These are phyloP conservation scores for Ambrosia trifida DNA, from an alignment of 129 eudicot genomes.

Conservation along the genomic window DNA sequence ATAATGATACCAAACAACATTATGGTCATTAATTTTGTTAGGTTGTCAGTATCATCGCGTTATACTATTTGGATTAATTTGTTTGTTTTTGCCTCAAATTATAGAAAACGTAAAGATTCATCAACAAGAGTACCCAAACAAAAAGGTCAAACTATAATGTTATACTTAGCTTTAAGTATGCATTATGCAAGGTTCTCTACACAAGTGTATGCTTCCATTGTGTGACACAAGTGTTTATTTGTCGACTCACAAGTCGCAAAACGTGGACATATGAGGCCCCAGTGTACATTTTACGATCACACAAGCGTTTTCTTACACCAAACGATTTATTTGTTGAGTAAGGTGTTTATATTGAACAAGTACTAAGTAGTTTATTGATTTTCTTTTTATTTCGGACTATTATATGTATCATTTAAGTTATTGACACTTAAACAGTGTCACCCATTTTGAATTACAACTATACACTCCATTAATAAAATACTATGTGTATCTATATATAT, in stretches of 20 bases:
- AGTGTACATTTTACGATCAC: no score
- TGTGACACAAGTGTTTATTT: slow-evolving; percentile 3
- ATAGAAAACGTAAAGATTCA: slow-evolving; percentile 29
- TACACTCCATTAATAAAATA: no score
- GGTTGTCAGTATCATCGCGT: slow-evolving; percentile 36
- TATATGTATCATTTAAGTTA: no score
- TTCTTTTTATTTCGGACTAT: not conserved
- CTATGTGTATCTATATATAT: no score
- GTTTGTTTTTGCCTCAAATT: not conserved
- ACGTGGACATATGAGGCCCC: not conserved
- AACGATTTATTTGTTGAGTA: not conserved
- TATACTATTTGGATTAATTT: slow-evolving; percentile 13
- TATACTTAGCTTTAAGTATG: slow-evolving; percentile 1
- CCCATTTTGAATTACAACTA: no score
- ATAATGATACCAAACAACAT: slow-evolving; percentile 6
- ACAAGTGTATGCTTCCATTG: slow-evolving; percentile 13
- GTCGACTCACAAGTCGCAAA: not conserved
- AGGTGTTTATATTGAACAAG: not conserved
- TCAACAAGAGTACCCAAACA: slow-evolving; percentile 25
- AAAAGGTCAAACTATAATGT: slow-evolving; percentile 17
- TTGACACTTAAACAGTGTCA: no score
- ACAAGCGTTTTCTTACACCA: no score
- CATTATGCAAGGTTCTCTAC: slow-evolving; percentile 8
- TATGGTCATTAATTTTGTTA: slow-evolving; percentile 31
- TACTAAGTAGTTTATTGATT: not conserved